These are phyloP conservation scores for Mycena filopes DNA, from an alignment of 768 basidiomycete genomes.

Conservation along the genomic window DNA sequence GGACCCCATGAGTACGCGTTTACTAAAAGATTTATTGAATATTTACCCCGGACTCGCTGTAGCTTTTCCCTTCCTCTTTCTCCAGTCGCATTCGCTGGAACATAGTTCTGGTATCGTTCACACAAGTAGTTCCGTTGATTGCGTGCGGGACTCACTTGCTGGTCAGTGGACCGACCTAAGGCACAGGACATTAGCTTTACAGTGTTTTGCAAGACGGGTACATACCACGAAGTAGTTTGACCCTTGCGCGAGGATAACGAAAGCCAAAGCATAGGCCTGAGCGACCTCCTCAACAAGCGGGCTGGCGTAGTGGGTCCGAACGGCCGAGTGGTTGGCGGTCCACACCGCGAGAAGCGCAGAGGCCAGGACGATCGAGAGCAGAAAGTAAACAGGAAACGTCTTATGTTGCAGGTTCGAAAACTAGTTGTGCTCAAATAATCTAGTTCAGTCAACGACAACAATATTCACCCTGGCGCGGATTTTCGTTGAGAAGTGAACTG, in stretches of 20 bases:
- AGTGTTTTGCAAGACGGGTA: background rate
- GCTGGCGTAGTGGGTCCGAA: constrained; percentile 56
- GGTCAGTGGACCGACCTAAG: constrained; percentile 69
- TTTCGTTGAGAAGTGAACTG: no score
- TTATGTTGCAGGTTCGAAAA: constrained; percentile 84
- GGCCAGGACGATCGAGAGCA: constrained; percentile 64
- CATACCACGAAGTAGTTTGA: constrained; percentile 67
- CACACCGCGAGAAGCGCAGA: constrained; percentile 66
- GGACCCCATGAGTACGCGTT: background rate
- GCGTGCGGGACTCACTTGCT: constrained; percentile 60
- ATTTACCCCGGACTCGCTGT: constrained; percentile 71
- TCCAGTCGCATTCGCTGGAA: constrained; percentile 77
- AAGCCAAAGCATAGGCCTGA: constrained; percentile 68
- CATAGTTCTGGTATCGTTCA: constrained; percentile 65
- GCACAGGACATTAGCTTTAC: background rate
- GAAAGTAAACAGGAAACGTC: constrained; percentile 81
- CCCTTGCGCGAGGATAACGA: constrained; percentile 59
- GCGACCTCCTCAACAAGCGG: constrained; percentile 69
- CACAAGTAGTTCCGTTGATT: background rate
- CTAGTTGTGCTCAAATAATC: no score
- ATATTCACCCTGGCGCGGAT: no score
- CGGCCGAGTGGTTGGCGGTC: constrained; percentile 67
- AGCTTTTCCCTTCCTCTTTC: constrained; percentile 76
- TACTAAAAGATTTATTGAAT: no score
- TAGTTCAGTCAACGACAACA: no score